Evolutionary conservation across 2,329 filamentous ascomycete species (phyloP).

Genomic region (Aspergillus neotritici): DNA sequence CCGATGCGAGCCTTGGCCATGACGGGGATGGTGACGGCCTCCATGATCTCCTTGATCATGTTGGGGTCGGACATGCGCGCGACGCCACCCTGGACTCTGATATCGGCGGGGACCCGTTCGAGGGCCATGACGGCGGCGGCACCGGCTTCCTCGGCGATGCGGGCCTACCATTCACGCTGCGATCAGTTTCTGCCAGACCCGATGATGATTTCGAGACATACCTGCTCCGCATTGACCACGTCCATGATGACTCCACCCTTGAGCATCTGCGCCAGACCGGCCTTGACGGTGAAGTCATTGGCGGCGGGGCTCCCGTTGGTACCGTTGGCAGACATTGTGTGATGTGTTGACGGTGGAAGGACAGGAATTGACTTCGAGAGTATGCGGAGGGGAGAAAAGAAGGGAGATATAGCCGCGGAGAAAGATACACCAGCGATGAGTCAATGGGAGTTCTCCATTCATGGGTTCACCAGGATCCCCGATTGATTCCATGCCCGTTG

Average conservation of each 20-base stretch:
- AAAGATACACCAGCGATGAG: not conserved
- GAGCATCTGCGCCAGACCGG: conserved; percentile 92
- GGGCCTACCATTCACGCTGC: conserved; percentile 54
- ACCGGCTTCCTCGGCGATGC: conserved; percentile 94
- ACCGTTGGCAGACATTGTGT: conserved; percentile 33
- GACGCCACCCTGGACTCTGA: conserved; percentile 84
- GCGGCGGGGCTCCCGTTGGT: conserved; percentile 31
- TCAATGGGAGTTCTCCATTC: too few relatives aligned
- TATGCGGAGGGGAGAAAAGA: not conserved
- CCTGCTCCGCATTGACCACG: conserved; percentile 83
- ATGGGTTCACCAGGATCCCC: too few relatives aligned
- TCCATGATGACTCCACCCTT: conserved; percentile 99
- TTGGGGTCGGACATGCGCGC: conserved; percentile 93
- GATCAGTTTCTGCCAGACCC: too few relatives aligned
- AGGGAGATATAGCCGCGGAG: conserved; percentile 3
- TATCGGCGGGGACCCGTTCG: conserved; percentile 94
- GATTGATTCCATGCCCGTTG: too few relatives aligned
- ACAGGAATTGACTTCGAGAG: not conserved
- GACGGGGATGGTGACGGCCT: conserved; percentile 90
- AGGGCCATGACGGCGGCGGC: conserved; percentile 97
- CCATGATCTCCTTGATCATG: conserved; percentile 95
- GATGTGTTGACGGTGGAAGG: not conserved
- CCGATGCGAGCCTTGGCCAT: conserved; percentile 99
- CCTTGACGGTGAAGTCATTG: conserved; percentile 80
- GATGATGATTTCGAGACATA: conserved; percentile 23